A percentile compares a stretch with the other conserved stretches of the same genome.
phyloP scores from a whole-genome alignment of 345 rosid genomes.

The Toxicodendron radicans region DNA sequence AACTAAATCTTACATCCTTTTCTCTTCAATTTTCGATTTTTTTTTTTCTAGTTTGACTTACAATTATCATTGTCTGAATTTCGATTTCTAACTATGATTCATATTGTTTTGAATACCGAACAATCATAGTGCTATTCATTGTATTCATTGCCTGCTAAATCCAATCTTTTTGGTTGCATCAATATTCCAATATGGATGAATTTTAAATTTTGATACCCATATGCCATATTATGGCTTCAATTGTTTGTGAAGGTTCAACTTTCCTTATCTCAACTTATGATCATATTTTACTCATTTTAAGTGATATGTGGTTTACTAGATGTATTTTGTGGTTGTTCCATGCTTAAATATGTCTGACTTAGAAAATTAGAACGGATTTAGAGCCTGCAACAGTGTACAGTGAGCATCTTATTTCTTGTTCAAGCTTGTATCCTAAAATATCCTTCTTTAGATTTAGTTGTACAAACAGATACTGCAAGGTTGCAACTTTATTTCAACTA shows the following conservation, averaged over 20 bases:
- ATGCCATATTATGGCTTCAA: background rate
- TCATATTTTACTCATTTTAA: background rate
- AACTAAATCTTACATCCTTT: background rate
- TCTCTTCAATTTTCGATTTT: background rate
- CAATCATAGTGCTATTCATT: background rate
- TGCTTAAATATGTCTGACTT: too few relatives aligned
- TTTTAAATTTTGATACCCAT: background rate
- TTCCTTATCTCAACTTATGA: slow-evolving; percentile 3
- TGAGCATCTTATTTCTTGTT: background rate
- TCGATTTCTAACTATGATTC: background rate
- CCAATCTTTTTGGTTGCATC: background rate
- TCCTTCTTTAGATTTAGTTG: slow-evolving; percentile 3
- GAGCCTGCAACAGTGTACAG: background rate
- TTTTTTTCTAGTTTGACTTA: background rate
- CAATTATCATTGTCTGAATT: background rate
- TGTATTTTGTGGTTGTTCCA: too few relatives aligned
- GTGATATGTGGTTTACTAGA: too few relatives aligned
- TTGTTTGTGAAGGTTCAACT: background rate
- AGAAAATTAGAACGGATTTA: background rate
- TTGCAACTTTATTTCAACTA: background rate
- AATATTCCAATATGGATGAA: background rate
- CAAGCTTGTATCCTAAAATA: background rate
- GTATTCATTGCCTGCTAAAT: background rate
- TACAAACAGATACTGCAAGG: background rate
- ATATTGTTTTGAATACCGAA: too few relatives aligned